Evolutionary conservation across 192 early-diverging fungal species (phyloP), one percentile per base, ranked within the genome.

Genomic region (Obelidium mucronatum): DNA sequence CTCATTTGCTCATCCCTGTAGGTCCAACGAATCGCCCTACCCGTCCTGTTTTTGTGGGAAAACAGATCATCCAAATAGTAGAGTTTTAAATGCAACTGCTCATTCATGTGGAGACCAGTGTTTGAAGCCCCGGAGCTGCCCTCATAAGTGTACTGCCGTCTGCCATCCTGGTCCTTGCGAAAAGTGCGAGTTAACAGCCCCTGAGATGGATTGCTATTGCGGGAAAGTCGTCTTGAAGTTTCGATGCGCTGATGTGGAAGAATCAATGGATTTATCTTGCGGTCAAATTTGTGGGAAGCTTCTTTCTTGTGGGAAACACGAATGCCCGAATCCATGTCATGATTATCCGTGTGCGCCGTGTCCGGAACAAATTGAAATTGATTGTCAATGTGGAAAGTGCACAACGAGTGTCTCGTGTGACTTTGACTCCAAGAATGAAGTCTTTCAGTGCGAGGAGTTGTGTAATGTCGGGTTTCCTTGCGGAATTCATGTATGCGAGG

Each of bases 121-220:
- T 79, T 90, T 90, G 8, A 75, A 81, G n/a, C 82, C 83, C 2
- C 68, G 85, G 2, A 73, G 80, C 24, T 97, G 97, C 71, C 81
- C 91, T 34, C 97, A 97, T 72, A 73, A 84, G 26, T 98, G 97
- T 79, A 82, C 87, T 37, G 79, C 87, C 86, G 67, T 26, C 34
- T 76, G 96, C 75, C 96, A 97, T 85, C 95, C 96, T 17, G 96
- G 97, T 2, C 97, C 97, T 11, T 97, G 96, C 66, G 92, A 93
- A 55, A 94, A 95, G 2, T 98, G 97, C 80, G 89, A 93, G 30
- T 85, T 90, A 4, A 87, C 93, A 79, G 92, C 92, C 1, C 92
- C 94, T 2, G 79, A 88, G 28, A 88, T 90, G 65, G 80, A 81
- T 24, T 98, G 97, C 86, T 92, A 87, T 79, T 98, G 97, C 84